Evolutionary conservation across 2,329 filamentous ascomycete genomes (phyloP).

Genomic region (Ceratocystiopsis sp.): DNA sequence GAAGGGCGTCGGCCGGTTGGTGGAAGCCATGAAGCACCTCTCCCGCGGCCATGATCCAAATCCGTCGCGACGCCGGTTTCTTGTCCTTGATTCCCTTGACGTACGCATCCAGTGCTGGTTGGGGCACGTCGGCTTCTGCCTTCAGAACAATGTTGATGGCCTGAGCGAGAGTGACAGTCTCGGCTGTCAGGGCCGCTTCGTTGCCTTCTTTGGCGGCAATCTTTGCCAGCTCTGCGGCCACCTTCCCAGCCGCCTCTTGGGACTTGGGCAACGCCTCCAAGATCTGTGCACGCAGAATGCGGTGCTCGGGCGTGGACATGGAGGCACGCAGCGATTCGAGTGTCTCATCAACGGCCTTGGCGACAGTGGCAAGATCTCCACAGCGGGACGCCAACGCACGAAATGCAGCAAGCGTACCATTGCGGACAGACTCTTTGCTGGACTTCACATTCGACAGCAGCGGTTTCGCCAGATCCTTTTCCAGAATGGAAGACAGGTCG

Average conservation of each 20-base stretch:
- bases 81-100: conserved; percentile 77
- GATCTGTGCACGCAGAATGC: conserved; percentile 68
- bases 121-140: conserved; percentile 44
- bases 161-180: conserved; percentile 53
- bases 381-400: conserved; percentile 47
- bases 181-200: conserved; percentile 61
- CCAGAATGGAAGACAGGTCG: conserved; percentile 62
- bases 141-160: conserved; percentile 46
- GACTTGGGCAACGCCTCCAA: conserved; percentile 48
- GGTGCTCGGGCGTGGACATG: conserved; percentile 76
- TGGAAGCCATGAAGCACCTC: conserved; percentile 47
- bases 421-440: conserved; percentile 61
- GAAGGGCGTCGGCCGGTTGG: conserved; percentile 25
- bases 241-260: conserved; percentile 43
- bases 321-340: conserved; percentile 62
- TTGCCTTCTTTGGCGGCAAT: conserved; percentile 77
- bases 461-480: conserved; percentile 62
- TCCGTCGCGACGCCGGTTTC: conserved; percentile 54
- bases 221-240: conserved; percentile 31
- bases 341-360: conserved; percentile 61
- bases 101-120: conserved; percentile 51
- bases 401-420: conserved; percentile 61
- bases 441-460: conserved; percentile 85
- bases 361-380: conserved; percentile 37
- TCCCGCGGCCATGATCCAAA: conserved; percentile 65